These are phyloP conservation scores for Glomus cerebriforme DNA, from an alignment of 192 early-diverging fungal species.

Conservation along the genomic window DNA sequence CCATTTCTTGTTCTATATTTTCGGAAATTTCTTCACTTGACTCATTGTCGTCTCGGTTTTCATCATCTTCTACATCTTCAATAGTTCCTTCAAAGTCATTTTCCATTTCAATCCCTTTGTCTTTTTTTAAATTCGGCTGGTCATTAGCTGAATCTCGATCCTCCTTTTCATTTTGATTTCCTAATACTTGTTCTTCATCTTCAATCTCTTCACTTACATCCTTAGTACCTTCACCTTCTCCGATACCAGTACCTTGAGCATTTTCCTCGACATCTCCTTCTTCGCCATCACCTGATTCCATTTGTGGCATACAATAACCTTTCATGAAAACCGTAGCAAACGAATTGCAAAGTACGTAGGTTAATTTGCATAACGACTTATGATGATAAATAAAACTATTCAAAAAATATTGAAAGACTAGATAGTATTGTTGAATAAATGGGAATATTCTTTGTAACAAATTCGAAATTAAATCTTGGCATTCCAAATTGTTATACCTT, in stretches of 20 bases:
- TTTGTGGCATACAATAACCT: conserved; percentile 86
- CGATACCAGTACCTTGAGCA: conserved; percentile 80
- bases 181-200: conserved; percentile 94
- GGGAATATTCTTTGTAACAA: conserved; percentile 53
- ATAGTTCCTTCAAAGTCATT: conserved; percentile 92
- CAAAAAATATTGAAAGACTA: conserved; percentile 60
- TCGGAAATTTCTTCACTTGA: conserved; percentile 72
- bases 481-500: background rate
- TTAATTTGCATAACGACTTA: conserved; percentile 70
- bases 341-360: conserved; percentile 68
- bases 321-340: conserved; percentile 74
- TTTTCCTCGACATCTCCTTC: conserved; percentile 58
- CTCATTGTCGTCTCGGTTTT: conserved; percentile 64
- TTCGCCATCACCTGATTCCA: conserved; percentile 61
- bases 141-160: conserved; percentile 54
- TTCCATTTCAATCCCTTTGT: conserved; percentile 95
- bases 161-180: conserved; percentile 73
- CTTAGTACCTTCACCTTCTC: conserved; percentile 91
- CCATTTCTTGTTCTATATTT: conserved; percentile 85
- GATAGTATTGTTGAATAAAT: conserved; percentile 65
- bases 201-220: conserved; percentile 98
- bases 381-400: conserved; percentile 62
- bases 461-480: conserved; percentile 35
- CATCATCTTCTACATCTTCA: conserved; percentile 81
- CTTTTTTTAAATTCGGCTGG: conserved; percentile 60